Base-by-base conservation (phyloP, 2,329 filamentous ascomycete genomes). In the Nigrograna mackinnonii region DNA sequence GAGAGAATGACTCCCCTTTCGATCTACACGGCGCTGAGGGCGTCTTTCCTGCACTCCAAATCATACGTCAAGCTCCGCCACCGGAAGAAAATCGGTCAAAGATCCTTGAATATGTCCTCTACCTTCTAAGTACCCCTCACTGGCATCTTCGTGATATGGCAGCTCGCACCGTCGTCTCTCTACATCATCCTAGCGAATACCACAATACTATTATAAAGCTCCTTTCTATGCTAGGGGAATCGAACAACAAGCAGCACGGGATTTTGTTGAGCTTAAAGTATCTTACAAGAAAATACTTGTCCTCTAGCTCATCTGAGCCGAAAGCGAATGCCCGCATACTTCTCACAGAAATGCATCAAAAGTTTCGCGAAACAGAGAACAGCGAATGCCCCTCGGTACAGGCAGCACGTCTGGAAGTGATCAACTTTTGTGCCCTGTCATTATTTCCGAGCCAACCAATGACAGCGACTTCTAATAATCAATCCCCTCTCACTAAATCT, bases 121-220 rank as follows among this genome's bases (percentile, higher is more conserved):
- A 73, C 31, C 84, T 91, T 41, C 74, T 90, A 3, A 79, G 75
- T 9, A 90, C 85, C 48, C 79, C 79, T 1, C 80, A 89, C 14
- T 94, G 89, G 89, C 87, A 91, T 60, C 82, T 94, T 5, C 78
- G 89, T 37, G 88, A 92, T 55, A 89, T 91, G 63, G 87, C 89
- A 1, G 87, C 89, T 0, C 78, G 86, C 13, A 89, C 88, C 0
- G 73, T 89, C 11, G 69, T 70, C 3, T 60, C 65, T 5, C 48
- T 76, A 18, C 52, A 60, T 5, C 31, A 49, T 18, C 46, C 48
- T 5, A 47, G 50, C 16, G 58, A 69, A 30, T 41, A 57, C 34
- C 46, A 56, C 17, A 46, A 52, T 37, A 48, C 49, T 17, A 54
- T 55, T 12, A 46, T 57, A 4, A 37, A 34, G 13, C 46, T 64